Conservation (phyloP, 164 flowering plant species). For the Brasenia schreberi region DNA sequence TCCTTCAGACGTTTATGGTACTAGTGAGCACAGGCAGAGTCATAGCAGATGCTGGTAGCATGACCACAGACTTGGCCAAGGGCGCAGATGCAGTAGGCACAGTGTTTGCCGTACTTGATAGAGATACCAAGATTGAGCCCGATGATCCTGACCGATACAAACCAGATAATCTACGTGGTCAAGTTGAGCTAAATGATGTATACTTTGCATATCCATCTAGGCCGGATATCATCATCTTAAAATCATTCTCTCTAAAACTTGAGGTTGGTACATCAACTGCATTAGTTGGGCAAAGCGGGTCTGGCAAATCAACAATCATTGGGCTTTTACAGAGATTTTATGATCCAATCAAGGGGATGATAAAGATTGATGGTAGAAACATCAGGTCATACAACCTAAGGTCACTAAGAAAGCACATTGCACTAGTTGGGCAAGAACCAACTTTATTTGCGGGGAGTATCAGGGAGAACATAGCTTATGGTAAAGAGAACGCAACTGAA, state of each 20-base stretch:
- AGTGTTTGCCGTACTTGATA: conserved; percentile 61
- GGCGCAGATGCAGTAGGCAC: conserved; percentile 58
- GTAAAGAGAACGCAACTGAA: conserved; percentile 14
- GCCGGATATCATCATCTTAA: conserved; percentile 26
- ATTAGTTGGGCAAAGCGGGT: conserved; percentile 39
- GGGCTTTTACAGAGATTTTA: conserved; percentile 34
- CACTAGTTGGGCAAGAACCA: conserved; percentile 36
- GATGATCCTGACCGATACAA: conserved; percentile 43
- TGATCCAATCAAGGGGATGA: conserved; percentile 22
- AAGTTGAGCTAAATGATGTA: conserved; percentile 20
- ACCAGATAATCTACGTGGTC: conserved; percentile 37
- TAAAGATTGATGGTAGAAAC: conserved; percentile 26
- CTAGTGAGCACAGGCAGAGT: conserved; percentile 69
- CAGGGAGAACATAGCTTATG: conserved; percentile 28
- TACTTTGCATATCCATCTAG: conserved; percentile 37
- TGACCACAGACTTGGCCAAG: conserved; percentile 76
- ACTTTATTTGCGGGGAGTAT: conserved; percentile 28
- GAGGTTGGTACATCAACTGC: conserved; percentile 36
- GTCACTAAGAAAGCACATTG: conserved; percentile 25
- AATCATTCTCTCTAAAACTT: conserved; percentile 21
- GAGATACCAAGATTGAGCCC: conserved; percentile 51
- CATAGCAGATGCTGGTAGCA: conserved; percentile 83
- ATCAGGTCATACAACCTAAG: conserved; percentile 20
- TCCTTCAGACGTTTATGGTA: conserved; percentile 63
- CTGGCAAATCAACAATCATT: conserved; percentile 35